Conservation (phyloP, 2,329 filamentous ascomycete species). For the Aspergillus tanneri region DNA sequence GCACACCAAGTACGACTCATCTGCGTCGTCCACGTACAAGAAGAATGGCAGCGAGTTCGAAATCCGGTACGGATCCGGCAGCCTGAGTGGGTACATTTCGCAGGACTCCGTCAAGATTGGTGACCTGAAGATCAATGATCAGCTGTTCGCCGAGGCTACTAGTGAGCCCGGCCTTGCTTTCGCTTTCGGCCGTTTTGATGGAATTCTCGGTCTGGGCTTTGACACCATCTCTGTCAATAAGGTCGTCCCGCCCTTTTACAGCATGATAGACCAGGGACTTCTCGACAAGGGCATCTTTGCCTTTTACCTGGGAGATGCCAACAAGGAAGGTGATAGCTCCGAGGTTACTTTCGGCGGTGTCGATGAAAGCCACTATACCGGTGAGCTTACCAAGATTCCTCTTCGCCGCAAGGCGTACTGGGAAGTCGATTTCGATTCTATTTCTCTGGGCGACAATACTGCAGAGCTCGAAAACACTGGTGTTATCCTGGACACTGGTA, state of each 20-base stretch:
- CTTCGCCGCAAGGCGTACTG: constrained; percentile 98
- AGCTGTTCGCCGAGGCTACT: constrained; percentile 95
- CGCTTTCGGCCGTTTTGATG: constrained; percentile 95
- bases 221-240: constrained; percentile 96
- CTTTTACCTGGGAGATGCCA: constrained; percentile 85
- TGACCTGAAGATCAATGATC: constrained; percentile 80
- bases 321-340: constrained; percentile 70
- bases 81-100: constrained; percentile 89
- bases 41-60: constrained; percentile 89
- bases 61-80: constrained; percentile 94
- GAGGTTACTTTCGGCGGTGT: constrained; percentile 89
- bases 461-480: constrained; percentile 92
- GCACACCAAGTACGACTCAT: constrained; percentile 94
- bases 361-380: constrained; percentile 75
- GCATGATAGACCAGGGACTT: constrained; percentile 84
- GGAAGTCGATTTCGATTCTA: constrained; percentile 95
- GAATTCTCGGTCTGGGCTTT: constrained; percentile 90
- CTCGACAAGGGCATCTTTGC: constrained; percentile 91
- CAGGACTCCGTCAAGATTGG: constrained; percentile 84
- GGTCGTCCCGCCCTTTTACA: constrained; percentile 94
- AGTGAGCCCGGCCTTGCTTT: constrained; percentile 95
- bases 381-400: constrained; percentile 88
- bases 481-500: constrained; percentile 96
- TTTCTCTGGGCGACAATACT: constrained; percentile 80
- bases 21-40: constrained; percentile 84